phyloP scores from a whole-genome alignment of 2,329 filamentous ascomycete species.

The Ceratocystis papillata region DNA sequence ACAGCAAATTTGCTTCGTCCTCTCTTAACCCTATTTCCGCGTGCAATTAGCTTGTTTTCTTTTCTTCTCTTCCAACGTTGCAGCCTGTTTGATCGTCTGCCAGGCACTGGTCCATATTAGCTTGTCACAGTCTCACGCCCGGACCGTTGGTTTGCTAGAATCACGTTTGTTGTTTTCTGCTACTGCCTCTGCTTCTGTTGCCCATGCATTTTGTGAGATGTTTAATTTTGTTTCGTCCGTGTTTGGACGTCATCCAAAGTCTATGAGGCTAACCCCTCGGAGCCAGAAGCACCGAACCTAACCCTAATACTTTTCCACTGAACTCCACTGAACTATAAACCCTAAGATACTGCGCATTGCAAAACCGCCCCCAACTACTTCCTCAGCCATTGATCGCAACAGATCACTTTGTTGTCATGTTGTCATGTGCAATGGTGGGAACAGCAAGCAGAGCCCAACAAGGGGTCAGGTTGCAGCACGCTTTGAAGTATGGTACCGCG shows the following conservation, averaged over 20 bases:
- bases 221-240: conserved; percentile 3
- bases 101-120: neutral
- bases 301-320: too few species aligned
- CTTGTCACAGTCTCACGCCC: conserved; percentile 1
- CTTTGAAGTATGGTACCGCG: neutral
- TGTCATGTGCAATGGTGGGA: neutral
- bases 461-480: neutral
- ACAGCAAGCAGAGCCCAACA: neutral
- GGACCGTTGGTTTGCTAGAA: neutral
- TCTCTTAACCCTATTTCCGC: neutral
- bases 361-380: neutral
- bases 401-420: neutral
- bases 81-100: neutral
- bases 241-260: conserved; percentile 8
- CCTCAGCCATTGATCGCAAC: neutral
- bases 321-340: too few species aligned
- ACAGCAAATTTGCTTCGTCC: neutral
- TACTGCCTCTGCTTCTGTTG: neutral
- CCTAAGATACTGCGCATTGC: too few species aligned
- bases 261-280: neutral
- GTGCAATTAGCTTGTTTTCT: neutral
- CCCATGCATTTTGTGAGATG: neutral
- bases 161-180: too few species aligned
- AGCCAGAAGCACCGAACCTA: neutral
- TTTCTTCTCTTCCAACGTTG: neutral